Percentiles rank a stretch among this genome's conserved stretches.
Evolutionary conservation across 805 yeast species (phyloP).

Genomic region (Lipomyces kockii): DNA sequence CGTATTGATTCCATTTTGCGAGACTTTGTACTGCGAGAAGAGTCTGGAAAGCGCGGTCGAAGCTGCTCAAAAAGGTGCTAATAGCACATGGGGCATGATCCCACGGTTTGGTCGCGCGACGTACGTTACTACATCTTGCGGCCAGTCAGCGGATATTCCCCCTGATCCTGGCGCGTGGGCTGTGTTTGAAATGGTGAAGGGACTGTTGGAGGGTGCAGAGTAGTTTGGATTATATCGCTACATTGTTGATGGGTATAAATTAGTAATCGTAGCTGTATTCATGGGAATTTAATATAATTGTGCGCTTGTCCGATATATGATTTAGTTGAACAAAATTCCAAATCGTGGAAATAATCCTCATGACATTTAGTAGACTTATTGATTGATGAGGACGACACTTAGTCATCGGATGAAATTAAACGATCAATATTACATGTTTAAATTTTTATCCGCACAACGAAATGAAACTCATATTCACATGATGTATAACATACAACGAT

Average conservation of each 20-base stretch:
- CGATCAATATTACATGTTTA: no score
- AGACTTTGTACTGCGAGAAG: constrained; percentile 55
- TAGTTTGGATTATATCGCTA: background rate
- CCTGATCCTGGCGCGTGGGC: constrained; percentile 98
- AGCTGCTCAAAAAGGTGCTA: constrained; percentile 78
- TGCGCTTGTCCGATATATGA: no score
- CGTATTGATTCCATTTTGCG: constrained; percentile 84
- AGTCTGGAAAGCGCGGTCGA: constrained; percentile 64
- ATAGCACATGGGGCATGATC: constrained; percentile 68
- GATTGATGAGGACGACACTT: background rate
- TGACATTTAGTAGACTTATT: no score
- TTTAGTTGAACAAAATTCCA: no score
- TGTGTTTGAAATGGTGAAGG: constrained; percentile 62
- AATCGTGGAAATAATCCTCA: no score
- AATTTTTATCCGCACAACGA: background rate
- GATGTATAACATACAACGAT: background rate
- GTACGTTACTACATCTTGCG: constrained; percentile 56
- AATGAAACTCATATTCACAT: background rate
- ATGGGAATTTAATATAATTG: no score
- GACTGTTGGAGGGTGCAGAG: constrained; percentile 41
- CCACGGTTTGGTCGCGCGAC: constrained; percentile 95
- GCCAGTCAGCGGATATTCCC: constrained; percentile 49
- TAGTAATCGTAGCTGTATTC: no score
- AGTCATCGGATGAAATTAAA: background rate
- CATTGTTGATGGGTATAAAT: background rate